phyloP scores from a whole-genome alignment of 129 eudicot genomes.

The Heracleum sosnowskyi region DNA sequence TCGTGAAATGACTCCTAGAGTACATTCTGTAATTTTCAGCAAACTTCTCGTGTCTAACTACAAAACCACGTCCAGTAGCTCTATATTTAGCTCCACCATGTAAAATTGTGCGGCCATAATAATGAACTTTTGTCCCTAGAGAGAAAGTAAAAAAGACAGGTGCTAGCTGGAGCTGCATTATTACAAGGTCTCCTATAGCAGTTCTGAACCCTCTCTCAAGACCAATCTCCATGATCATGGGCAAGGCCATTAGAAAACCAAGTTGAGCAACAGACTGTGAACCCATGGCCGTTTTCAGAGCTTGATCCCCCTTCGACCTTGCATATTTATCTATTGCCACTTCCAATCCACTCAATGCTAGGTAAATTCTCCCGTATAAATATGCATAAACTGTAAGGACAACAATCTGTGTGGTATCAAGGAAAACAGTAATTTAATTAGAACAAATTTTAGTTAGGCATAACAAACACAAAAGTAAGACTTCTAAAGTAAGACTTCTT shows the following conservation, averaged over 20 bases:
- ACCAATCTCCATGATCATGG: slow-evolving; percentile 97
- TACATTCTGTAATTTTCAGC: slow-evolving; percentile 99
- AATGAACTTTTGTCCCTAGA: slow-evolving; percentile 90
- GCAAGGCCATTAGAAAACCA: slow-evolving; percentile 82
- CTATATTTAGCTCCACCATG: slow-evolving; percentile 98
- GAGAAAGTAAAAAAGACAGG: slow-evolving; percentile 94
- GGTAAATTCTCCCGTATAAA: slow-evolving; percentile 82
- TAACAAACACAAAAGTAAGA: neutral
- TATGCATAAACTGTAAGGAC: slow-evolving; percentile 79
- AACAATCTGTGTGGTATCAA: slow-evolving; percentile 50
- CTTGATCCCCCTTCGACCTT: slow-evolving; percentile 53
- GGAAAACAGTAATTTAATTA: neutral
- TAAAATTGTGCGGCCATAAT: slow-evolving; percentile 80
- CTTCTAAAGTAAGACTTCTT: neutral
- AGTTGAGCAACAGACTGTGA: slow-evolving; percentile 84
- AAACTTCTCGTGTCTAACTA: slow-evolving; percentile 89
- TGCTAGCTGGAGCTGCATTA: slow-evolving; percentile 92
- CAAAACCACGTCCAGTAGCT: slow-evolving; percentile 99
- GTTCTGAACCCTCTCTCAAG: slow-evolving; percentile 89
- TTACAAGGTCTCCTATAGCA: slow-evolving; percentile 68
- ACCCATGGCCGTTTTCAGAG: slow-evolving; percentile 77
- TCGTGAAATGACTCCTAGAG: slow-evolving; percentile 94
- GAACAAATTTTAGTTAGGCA: neutral
- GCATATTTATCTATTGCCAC: slow-evolving; percentile 57
- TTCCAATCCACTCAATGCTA: slow-evolving; percentile 82